Percentiles rank a stretch among this genome's conserved stretches.
Evolutionary conservation across 306 rosid genomes (phyloP).

Genomic region (Comarum palustre): DNA sequence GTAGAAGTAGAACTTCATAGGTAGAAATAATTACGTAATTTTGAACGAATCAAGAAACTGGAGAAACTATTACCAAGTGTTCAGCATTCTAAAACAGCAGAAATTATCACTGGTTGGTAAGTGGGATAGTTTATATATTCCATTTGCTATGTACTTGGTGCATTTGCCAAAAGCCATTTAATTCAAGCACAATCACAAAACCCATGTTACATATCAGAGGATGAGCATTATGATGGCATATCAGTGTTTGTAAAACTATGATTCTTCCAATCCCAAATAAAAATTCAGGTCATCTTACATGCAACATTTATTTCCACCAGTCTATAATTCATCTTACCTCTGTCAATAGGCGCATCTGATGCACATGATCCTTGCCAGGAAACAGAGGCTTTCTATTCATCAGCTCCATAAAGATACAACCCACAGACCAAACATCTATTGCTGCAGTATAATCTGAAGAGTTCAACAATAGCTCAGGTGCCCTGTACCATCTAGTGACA

Average conservation of each 20-base stretch:
- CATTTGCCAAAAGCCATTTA: neutral
- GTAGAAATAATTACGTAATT: neutral
- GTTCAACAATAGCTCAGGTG: constrained; percentile 89
- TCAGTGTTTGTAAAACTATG: neutral
- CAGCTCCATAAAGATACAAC: constrained; percentile 95
- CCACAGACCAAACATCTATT: constrained; percentile 95
- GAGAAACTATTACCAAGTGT: neutral
- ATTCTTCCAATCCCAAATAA: neutral
- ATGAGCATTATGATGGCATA: neutral
- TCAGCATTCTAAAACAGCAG: neutral
- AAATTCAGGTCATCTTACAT: neutral
- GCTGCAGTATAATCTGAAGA: constrained; percentile 94
- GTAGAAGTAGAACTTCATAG: constrained; percentile 3
- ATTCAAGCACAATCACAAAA: neutral
- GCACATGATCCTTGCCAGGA: constrained; percentile 88
- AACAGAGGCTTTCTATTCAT: constrained; percentile 90
- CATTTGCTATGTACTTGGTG: neutral
- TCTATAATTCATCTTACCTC: constrained; percentile 53
- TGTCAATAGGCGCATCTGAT: constrained; percentile 92
- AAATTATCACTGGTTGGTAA: neutral
- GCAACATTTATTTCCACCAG: neutral
- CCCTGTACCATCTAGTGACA: constrained; percentile 98
- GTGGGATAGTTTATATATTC: neutral
- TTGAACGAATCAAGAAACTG: neutral
- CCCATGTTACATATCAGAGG: neutral